Conservation (phyloP, 805 yeast genomes). For the Kurtzmaniella cleridarum region DNA sequence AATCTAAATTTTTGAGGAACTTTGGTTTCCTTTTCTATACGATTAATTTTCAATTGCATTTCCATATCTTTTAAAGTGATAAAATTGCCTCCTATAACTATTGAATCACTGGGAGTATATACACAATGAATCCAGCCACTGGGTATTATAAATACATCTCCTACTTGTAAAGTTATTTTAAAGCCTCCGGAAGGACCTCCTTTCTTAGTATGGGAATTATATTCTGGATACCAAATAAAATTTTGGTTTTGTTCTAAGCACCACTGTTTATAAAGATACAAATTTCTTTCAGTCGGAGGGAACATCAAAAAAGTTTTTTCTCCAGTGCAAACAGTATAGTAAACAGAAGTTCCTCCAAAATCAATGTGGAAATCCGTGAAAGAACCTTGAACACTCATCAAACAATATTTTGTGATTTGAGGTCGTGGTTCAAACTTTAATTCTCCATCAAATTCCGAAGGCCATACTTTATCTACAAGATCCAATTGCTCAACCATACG, state of each 20-base stretch:
- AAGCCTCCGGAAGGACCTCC: slow-evolving; percentile 39
- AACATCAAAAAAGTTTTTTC: slow-evolving; percentile 66
- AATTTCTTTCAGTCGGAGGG: slow-evolving; percentile 68
- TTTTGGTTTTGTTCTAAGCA: slow-evolving; percentile 60
- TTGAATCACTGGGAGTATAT: slow-evolving; percentile 71
- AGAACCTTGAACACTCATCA: slow-evolving; percentile 78
- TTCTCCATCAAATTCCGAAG: slow-evolving; percentile 8
- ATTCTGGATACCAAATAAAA: slow-evolving; percentile 58
- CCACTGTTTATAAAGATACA: slow-evolving; percentile 66
- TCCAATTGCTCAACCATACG: slow-evolving; percentile 59
- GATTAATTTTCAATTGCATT: slow-evolving; percentile 56
- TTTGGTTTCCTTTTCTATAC: slow-evolving; percentile 59
- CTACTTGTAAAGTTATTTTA: slow-evolving; percentile 48
- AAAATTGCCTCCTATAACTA: slow-evolving; percentile 87
- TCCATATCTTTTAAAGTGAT: slow-evolving; percentile 58
- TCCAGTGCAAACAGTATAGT: slow-evolving; percentile 78
- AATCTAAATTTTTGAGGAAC: slow-evolving; percentile 75
- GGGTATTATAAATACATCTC: slow-evolving; percentile 79
- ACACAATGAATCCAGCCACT: slow-evolving; percentile 95
- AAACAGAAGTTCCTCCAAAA: slow-evolving; percentile 90
- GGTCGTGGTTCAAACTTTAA: slow-evolving; percentile 36
- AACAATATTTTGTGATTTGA: slow-evolving; percentile 67
- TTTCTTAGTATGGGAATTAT: slow-evolving; percentile 17
- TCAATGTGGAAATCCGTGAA: slow-evolving; percentile 90
- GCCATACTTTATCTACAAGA: slow-evolving; percentile 66